Conservation (phyloP, 1,139 yeast species). For the Saccharomyces pastorianus region DNA sequence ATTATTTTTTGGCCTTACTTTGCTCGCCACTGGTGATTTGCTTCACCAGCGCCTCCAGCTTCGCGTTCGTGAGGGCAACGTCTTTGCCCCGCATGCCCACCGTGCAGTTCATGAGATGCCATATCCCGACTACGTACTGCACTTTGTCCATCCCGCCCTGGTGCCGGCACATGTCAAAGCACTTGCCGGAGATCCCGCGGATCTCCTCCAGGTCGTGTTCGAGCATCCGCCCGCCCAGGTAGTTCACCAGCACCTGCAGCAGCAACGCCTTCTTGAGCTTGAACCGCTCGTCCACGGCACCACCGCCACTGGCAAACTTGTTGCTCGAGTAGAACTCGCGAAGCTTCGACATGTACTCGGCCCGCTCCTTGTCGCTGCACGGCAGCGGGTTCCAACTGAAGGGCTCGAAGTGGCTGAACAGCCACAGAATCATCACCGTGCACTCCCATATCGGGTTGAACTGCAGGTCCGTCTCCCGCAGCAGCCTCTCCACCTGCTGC, state of each 20-base stretch:
- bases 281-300: slow-evolving; percentile 3
- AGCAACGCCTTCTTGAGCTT: slow-evolving; percentile 23
- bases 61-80: slow-evolving; percentile 23
- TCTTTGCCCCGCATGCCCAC: slow-evolving; percentile 28
- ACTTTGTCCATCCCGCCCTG: slow-evolving; percentile 15
- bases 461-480: slow-evolving; percentile 11
- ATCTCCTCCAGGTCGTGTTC: slow-evolving; percentile 26
- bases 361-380: slow-evolving; percentile 18
- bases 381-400: slow-evolving; percentile 27
- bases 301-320: slow-evolving; percentile 7
- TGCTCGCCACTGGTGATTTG: neutral
- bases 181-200: slow-evolving; percentile 21
- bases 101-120: slow-evolving; percentile 30
- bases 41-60: slow-evolving; percentile 17
- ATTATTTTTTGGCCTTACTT: no score
- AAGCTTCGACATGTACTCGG: slow-evolving; percentile 15
- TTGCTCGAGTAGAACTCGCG: slow-evolving; percentile 20
- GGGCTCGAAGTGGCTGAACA: slow-evolving; percentile 27
- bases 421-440: slow-evolving; percentile 23
- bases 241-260: slow-evolving; percentile 24
- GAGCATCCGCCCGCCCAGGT: slow-evolving; percentile 25
- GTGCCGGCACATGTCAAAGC: slow-evolving; percentile 23
- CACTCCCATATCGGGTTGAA: slow-evolving; percentile 25
- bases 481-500: slow-evolving; percentile 14
- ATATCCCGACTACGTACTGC: slow-evolving; percentile 25